Conservation (phyloP, 352 stramenopile species). For the Saprolegnia diclina region DNA sequence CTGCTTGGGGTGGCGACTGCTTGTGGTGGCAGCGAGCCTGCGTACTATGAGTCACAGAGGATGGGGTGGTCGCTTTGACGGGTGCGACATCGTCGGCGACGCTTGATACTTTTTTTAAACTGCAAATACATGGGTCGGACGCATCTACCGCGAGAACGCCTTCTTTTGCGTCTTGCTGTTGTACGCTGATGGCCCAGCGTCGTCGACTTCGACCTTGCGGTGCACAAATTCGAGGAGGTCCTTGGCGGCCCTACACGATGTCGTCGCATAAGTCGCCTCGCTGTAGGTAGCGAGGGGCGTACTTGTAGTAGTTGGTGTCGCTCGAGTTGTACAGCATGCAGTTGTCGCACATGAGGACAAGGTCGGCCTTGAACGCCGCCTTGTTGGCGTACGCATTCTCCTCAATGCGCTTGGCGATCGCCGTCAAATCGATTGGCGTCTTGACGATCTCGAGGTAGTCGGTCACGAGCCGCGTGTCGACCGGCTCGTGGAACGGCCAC, state of each 20-base stretch:
- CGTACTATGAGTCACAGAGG: too few relatives aligned
- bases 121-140: too few relatives aligned
- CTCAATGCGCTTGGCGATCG: conserved; percentile 81
- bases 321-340: conserved; percentile 96
- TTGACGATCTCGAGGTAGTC: conserved; percentile 98
- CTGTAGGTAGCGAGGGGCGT: too few relatives aligned
- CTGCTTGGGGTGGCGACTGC: too few relatives aligned
- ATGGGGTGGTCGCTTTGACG: too few relatives aligned
- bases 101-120: too few relatives aligned
- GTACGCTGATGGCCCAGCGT: neutral
- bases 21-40: too few relatives aligned
- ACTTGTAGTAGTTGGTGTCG: conserved; percentile 96
- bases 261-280: too few relatives aligned
- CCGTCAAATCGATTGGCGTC: conserved; percentile 88
- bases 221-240: conserved; percentile 75
- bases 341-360: conserved; percentile 97
- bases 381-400: conserved; percentile 87
- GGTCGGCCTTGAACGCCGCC: conserved; percentile 87
- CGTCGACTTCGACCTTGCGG: conserved; percentile 47
- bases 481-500: conserved; percentile 97
- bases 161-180: neutral
- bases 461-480: conserved; percentile 91
- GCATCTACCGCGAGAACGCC: neutral
- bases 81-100: too few relatives aligned
- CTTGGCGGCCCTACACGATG: conserved; percentile 49